These are phyloP conservation scores for Coemansia guatemalensis DNA, from an alignment of 192 early-diverging fungal species.

Conservation along the genomic window DNA sequence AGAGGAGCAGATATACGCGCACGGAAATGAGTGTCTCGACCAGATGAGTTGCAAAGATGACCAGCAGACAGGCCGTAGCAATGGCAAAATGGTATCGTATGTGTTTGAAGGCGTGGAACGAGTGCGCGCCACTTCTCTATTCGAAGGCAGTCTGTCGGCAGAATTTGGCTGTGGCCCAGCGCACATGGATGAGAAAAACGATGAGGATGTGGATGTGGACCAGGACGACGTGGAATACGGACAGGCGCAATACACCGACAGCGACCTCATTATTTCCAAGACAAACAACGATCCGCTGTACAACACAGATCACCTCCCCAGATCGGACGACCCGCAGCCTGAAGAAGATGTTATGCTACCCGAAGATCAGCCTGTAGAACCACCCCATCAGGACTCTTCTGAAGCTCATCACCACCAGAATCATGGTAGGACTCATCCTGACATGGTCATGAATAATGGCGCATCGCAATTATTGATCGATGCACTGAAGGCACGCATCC, in stretches of 20 bases:
- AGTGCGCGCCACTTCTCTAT: constrained; percentile 73
- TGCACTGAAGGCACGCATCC: constrained; percentile 68
- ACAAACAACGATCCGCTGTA: constrained; percentile 2
- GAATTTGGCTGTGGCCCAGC: constrained; percentile 24
- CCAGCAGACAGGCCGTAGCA: constrained; percentile 3
- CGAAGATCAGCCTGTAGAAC: constrained; percentile 12
- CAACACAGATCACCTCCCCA: constrained; percentile 30
- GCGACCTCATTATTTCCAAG: constrained; percentile 57
- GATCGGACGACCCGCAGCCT: constrained; percentile 44
- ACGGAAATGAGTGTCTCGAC: constrained; percentile 73
- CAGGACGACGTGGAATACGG: constrained; percentile 75
- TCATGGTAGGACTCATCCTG: constrained; percentile 10
- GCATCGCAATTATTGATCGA: constrained; percentile 72
- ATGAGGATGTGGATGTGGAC: constrained; percentile 84
- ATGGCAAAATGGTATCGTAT: constrained; percentile 66
- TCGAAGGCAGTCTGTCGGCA: constrained; percentile 66
- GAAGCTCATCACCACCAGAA: not conserved
- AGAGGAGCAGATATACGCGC: constrained; percentile 63
- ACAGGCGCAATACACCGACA: constrained; percentile 69
- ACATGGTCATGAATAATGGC: not conserved
- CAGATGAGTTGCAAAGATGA: not conserved
- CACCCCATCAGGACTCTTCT: not conserved
- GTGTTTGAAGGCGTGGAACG: constrained; percentile 80
- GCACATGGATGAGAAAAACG: constrained; percentile 60
- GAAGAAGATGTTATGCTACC: not conserved